Percentiles rank a stretch among this genome's conserved stretches.
Evolutionary conservation across 352 stramenopile species (phyloP).

Genomic region (Phytopythium vexans): DNA sequence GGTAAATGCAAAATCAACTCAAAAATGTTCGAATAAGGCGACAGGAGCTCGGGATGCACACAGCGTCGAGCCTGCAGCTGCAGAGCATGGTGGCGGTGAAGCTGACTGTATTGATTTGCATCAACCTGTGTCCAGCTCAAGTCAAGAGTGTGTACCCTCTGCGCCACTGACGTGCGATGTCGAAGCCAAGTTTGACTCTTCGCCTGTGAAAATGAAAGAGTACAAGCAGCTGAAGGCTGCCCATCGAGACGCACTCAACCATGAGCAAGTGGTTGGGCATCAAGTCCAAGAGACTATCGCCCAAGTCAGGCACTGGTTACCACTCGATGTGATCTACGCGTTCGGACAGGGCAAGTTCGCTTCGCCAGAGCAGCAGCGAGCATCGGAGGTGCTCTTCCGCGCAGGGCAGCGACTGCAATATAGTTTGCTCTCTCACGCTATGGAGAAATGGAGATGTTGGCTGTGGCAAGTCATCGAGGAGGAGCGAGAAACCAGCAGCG

Average conservation of each 20-base stretch:
- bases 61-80: no score
- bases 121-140: no score
- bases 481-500: constrained; percentile 6
- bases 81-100: no score
- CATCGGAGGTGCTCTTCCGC: constrained; percentile 37
- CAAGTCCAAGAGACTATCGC: constrained; percentile 39
- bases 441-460: constrained; percentile 42
- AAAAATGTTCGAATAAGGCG: no score
- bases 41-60: no score
- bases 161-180: no score
- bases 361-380: constrained; percentile 58
- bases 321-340: constrained; percentile 64
- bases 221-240: constrained; percentile 17
- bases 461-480: constrained; percentile 11
- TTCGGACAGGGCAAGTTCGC: constrained; percentile 57
- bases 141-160: no score
- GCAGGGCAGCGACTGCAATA: constrained; percentile 39
- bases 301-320: constrained; percentile 55
- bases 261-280: constrained; percentile 21
- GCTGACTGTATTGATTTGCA: no score
- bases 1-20: no score
- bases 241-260: constrained; percentile 4
- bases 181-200: no score
- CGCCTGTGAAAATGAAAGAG: constrained; percentile 1
- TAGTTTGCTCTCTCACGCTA: constrained; percentile 34